Base-by-base conservation (phyloP, 2,329 filamentous ascomycete species). In the Ophiostoma pallidulum region DNA sequence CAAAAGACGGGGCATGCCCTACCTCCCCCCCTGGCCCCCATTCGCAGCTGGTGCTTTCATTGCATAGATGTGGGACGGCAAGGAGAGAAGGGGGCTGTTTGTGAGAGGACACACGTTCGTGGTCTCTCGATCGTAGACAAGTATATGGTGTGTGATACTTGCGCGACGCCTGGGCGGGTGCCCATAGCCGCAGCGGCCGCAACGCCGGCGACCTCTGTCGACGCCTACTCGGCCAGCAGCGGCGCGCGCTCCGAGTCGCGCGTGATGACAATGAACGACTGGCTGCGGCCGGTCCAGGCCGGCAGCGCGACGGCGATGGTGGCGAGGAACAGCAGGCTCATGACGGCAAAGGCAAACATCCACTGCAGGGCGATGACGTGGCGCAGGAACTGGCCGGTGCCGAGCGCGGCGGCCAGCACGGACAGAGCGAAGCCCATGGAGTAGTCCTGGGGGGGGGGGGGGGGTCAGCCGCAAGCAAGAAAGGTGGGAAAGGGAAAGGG, bases 311-410 rank as follows among this genome's bases (percentile, higher is more conserved):
- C 70, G 14, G 74, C 64, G 3, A 86, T 58, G 1, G 84, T 87
- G 16, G 78, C 66, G 18, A 89, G 63, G 62, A 92, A 84, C 45
- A 94, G 75, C 22, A 86, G 62, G 1, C 73, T 77, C 73, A 91
- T 89, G 62, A 94, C 88, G 53, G 80, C 72, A 60, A 94, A 92
- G 29, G 88, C 85, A 62, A 94, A 94, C 65, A 94, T 91, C 88
- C 88, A 94, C 68, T 95, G 89, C 54, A 94, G 72, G 7, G 86
- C 85, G 55, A 94, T 72, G 50, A 82, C 65, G 62, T 88, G 80
- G 58, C 75, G 73, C 43, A 80, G 69, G 67, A 94, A 81, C 64
- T 95, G 89, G 13, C 79, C 76, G 14, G 92, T 78, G 12, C 86
- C 87, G 36, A 94, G 78, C 16, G 87, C 78, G 5, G 87, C 80